Evolutionary conservation across 345 rosid species (phyloP), one percentile per base, ranked within the genome.

Genomic region (Hirschfeldia incana): DNA sequence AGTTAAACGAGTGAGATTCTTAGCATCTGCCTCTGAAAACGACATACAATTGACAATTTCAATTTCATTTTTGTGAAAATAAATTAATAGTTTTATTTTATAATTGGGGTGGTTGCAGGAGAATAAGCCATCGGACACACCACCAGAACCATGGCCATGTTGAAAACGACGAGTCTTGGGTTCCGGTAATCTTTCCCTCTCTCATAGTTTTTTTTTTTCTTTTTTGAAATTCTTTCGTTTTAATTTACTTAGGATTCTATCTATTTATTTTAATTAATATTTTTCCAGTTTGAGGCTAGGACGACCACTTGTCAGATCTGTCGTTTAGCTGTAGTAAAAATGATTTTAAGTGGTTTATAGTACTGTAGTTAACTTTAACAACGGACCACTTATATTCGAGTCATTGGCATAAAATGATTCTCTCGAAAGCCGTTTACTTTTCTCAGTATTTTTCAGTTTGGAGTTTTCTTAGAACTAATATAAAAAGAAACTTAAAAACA

Each of bases 91-190:
- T 42, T 29, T 37, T 13, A 1, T 26, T 27, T 79, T 16, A 7
- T 64, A 12, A 46, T 17, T 42, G 64, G 72, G 13, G 1, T 53
- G 9, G 1, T 59, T 69, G 68, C 85, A 92, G 97, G 97, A 88
- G 94, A 86, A 92, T 92, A 59, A 92, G 97, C 82, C 97, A 92
- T 78, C 87, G 90, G 81, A 92, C 91, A 61, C 97, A 92, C 68
- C 97, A 92, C 76, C 94, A 92, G 68, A 92, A 92, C 85, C 97
- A 92, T 84, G 94, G 97, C 73, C 86, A 92, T 76, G 91, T 92
- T 70, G 97, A 92, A 75, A 87, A 86, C 70, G 97, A 92, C 72
- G 97, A 92, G 78, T 92, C 97, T 1, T 90, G 97, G 97, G 91
- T 87, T 67, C 97, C 97, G 74, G 97, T 91, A 74, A 72, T 34